Evolutionary conservation across 2,329 filamentous ascomycete genomes (phyloP).

Genomic region (Bimuria novae-zelandiae): DNA sequence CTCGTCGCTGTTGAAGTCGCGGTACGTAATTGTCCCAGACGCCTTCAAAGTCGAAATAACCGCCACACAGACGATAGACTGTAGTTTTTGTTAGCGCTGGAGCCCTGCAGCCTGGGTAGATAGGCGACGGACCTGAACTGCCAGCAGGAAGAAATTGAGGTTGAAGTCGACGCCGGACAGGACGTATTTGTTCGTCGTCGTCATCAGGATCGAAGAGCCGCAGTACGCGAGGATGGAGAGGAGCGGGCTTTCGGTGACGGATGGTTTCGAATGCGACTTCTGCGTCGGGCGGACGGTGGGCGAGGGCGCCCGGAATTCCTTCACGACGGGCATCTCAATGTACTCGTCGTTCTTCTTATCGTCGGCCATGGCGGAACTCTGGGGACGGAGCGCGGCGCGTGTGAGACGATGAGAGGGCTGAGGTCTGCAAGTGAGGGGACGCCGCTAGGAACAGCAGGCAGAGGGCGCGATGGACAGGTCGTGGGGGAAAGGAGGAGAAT

Average conservation of each 20-base stretch:
- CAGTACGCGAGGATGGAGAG: conserved; percentile 90
- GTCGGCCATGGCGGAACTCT: conserved; percentile 69
- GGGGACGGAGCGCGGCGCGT: conserved; percentile 9
- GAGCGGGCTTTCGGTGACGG: conserved; percentile 73
- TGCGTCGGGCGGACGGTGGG: conserved; percentile 55
- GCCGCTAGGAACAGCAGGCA: conserved; percentile 4
- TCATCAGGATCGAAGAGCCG: conserved; percentile 97
- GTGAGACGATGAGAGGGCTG: conserved; percentile 4
- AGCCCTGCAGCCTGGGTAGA: not conserved
- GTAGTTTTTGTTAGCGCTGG: conserved; percentile 25
- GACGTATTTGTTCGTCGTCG: conserved; percentile 99
- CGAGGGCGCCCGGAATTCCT: conserved; percentile 44
- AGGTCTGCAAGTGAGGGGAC: conserved; percentile 11
- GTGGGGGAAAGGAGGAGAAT: not conserved
- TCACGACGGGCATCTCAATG: conserved; percentile 63
- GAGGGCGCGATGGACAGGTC: not conserved
- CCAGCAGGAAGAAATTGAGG: conserved; percentile 92
- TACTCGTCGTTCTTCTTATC: conserved; percentile 86
- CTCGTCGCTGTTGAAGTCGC: conserved; percentile 84
- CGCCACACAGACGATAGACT: conserved; percentile 88
- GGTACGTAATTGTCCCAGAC: conserved; percentile 78
- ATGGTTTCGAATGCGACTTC: conserved; percentile 24
- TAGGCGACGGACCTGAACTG: conserved; percentile 75
- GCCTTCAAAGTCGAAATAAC: conserved; percentile 85
- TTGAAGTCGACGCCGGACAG: conserved; percentile 91